phyloP scores from a whole-genome alignment of 768 basidiomycete genomes.

The Kwoniella newhampshirensis region DNA sequence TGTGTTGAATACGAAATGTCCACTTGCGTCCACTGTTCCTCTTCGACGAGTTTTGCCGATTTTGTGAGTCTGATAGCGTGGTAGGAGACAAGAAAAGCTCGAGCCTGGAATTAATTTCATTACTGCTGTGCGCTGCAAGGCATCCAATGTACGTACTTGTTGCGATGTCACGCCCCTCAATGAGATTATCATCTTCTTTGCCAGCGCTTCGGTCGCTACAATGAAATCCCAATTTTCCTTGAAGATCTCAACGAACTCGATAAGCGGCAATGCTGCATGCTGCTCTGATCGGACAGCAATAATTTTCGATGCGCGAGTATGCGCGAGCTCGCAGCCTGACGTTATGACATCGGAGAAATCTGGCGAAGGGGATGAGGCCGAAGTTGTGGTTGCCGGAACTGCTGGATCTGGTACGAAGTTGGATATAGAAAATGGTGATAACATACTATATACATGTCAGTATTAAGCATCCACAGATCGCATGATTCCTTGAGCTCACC shows the following conservation, averaged over 20 bases:
- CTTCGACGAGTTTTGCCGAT: conserved; percentile 87
- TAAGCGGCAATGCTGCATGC: conserved; percentile 69
- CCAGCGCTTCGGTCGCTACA: conserved; percentile 78
- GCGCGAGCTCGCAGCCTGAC: conserved; percentile 79
- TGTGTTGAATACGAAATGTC: conserved; percentile 71
- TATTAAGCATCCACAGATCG: background rate
- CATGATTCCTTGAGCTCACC: conserved; percentile 24
- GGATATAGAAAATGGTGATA: conserved; percentile 14
- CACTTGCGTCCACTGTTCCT: conserved; percentile 86
- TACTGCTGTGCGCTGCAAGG: background rate
- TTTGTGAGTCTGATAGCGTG: conserved; percentile 75
- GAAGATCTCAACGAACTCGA: conserved; percentile 77
- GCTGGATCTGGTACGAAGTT: conserved; percentile 6
- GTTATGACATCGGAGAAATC: conserved; percentile 75
- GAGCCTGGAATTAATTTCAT: conserved; percentile 61
- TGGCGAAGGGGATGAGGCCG: conserved; percentile 32
- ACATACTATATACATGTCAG: conserved; percentile 10
- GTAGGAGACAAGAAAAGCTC: conserved; percentile 79
- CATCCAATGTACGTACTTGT: conserved; percentile 60
- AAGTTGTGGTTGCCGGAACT: conserved; percentile 4
- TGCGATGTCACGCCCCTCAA: conserved; percentile 79
- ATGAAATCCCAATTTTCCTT: conserved; percentile 87
- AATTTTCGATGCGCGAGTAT: conserved; percentile 77
- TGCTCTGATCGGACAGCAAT: conserved; percentile 73
- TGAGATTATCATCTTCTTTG: conserved; percentile 87